A percentile compares a stretch with the other conserved stretches of the same genome.
phyloP scores from a whole-genome alignment of 2,329 filamentous ascomycete species.

The Hymenoscyphus linearis region DNA sequence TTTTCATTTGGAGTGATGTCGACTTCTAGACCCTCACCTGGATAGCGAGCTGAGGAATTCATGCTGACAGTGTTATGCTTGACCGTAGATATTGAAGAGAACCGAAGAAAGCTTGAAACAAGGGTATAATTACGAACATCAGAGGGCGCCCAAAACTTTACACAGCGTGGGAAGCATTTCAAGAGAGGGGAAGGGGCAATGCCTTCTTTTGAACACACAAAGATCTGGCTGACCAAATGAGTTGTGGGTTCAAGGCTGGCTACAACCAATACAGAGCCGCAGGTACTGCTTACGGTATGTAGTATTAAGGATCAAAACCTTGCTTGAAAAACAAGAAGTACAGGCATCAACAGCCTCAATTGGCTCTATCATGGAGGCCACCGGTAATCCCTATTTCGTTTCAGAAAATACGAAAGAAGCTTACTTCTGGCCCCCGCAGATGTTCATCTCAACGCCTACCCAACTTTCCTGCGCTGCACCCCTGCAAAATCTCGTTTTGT shows the following conservation, averaged over 20 bases:
- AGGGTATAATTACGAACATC: neutral
- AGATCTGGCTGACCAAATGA: neutral
- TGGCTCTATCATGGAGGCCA: neutral
- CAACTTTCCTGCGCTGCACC: neutral
- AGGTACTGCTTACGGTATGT: neutral
- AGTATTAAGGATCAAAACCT: neutral
- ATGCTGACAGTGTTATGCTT: neutral
- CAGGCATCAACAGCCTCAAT: neutral
- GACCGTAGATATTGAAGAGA: neutral
- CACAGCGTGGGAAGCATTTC: neutral
- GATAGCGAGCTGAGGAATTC: neutral
- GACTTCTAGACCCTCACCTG: neutral
- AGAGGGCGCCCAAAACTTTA: neutral
- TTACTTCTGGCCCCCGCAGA: neutral
- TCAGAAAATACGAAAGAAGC: neutral
- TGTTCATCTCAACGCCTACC: neutral
- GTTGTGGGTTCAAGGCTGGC: neutral
- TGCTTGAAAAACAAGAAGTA: neutral
- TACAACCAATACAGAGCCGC: neutral
- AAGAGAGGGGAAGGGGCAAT: neutral
- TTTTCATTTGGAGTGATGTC: neutral
- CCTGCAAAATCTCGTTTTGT: neutral
- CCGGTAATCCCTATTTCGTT: neutral
- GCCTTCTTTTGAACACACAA: neutral
- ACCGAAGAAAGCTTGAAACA: no score